A percentile compares a stretch with the other conserved stretches of the same genome.
Conservation (phyloP, 306 rosid genomes). For the Cercis canadensis region DNA sequence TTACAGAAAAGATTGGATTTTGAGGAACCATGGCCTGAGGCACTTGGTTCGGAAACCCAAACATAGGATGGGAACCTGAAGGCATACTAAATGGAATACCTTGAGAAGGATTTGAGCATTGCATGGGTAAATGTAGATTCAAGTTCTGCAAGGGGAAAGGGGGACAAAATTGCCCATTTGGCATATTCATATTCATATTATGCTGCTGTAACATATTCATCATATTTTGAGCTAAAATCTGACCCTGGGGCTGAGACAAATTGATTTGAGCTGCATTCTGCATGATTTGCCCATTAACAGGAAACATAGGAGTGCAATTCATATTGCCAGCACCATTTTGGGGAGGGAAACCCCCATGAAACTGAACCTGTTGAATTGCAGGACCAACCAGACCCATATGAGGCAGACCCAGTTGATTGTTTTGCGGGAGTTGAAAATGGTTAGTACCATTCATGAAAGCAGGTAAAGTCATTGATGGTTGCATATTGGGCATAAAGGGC, state of each 20-base stretch:
- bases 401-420: constrained; percentile 52
- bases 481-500: constrained; percentile 49
- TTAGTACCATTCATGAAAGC: constrained; percentile 53
- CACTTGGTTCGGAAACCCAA: constrained; percentile 61
- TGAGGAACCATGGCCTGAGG: constrained; percentile 54
- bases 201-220: constrained; percentile 62
- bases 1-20: constrained; percentile 46
- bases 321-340: constrained; percentile 47
- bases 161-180: constrained; percentile 69
- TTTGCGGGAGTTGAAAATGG: constrained; percentile 52
- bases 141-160: constrained; percentile 61
- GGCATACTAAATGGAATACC: constrained; percentile 47
- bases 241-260: constrained; percentile 57
- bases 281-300: constrained; percentile 51
- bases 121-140: constrained; percentile 70
- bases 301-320: constrained; percentile 49
- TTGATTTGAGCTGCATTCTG: constrained; percentile 57
- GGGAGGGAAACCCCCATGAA: constrained; percentile 50
- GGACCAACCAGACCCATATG: constrained; percentile 46
- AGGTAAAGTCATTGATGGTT: constrained; percentile 44
- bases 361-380: constrained; percentile 43
- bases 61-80: constrained; percentile 42
- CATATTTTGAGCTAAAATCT: constrained; percentile 58
- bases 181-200: constrained; percentile 57
- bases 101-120: constrained; percentile 61